Percentiles rank a stretch among this genome's conserved stretches.
phyloP scores from a whole-genome alignment of 331 rosid species.

The Quercus lobata region DNA sequence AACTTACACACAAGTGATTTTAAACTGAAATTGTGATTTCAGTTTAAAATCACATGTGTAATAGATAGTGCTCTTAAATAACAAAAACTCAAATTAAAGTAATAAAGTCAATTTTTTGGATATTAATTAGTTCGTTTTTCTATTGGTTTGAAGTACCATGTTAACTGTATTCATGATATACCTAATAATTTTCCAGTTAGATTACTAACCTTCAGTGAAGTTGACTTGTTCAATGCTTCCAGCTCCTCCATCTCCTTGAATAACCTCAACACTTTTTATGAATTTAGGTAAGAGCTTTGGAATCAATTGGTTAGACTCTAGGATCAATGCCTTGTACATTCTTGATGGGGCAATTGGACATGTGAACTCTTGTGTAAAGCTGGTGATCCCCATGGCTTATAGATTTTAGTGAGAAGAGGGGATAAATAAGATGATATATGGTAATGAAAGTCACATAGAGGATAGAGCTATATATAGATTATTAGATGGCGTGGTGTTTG shows the following conservation, averaged over 20 bases:
- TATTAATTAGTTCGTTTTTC: no score
- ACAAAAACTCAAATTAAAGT: no score
- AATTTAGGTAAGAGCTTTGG: slow-evolving; percentile 69
- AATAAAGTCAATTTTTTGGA: no score
- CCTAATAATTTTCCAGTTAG: no score
- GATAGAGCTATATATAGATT: neutral
- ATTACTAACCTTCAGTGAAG: slow-evolving; percentile 50
- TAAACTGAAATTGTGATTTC: no score
- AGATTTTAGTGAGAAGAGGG: slow-evolving; percentile 1
- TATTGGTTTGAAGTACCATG: no score
- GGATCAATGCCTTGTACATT: slow-evolving; percentile 62
- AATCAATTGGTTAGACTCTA: slow-evolving; percentile 50
- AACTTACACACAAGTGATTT: no score
- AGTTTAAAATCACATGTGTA: no score
- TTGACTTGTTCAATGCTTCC: slow-evolving; percentile 76
- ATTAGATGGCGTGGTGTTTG: slow-evolving; percentile 21
- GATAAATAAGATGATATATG: slow-evolving; percentile 3
- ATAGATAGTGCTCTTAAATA: no score
- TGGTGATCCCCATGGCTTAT: slow-evolving; percentile 42
- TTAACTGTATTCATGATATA: no score
- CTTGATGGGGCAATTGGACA: slow-evolving; percentile 53
- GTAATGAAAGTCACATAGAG: neutral
- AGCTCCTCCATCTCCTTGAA: slow-evolving; percentile 70
- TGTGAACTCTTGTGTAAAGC: slow-evolving; percentile 38
- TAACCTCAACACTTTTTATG: slow-evolving; percentile 41